Conservation (phyloP, 2,329 filamentous ascomycete species). For the Chaetomium strumarium region DNA sequence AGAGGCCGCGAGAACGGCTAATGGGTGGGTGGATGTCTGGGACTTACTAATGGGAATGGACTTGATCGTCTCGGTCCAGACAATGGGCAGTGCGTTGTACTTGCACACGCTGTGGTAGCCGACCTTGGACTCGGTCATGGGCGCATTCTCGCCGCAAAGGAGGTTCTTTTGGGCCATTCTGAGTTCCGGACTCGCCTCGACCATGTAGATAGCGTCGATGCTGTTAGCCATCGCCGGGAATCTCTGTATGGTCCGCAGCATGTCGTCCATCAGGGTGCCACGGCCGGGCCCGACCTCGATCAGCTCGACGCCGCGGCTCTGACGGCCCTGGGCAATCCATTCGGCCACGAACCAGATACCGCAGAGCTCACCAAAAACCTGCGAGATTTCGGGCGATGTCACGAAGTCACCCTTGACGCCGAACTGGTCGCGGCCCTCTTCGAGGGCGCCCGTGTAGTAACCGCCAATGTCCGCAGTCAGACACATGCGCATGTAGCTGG, state of each 20-base stretch:
- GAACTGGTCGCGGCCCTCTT: slow-evolving; percentile 73
- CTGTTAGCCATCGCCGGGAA: slow-evolving; percentile 73
- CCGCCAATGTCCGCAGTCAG: slow-evolving; percentile 84
- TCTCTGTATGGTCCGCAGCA: slow-evolving; percentile 80
- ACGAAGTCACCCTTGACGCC: slow-evolving; percentile 93
- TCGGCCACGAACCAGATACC: slow-evolving; percentile 94
- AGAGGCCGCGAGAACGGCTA: slow-evolving; percentile 5
- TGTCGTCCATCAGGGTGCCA: slow-evolving; percentile 95
- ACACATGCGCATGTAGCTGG: slow-evolving; percentile 97
- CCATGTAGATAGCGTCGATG: slow-evolving; percentile 84
- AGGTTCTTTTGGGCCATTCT: slow-evolving; percentile 71
- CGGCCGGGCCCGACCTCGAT: slow-evolving; percentile 92
- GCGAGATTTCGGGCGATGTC: slow-evolving; percentile 94
- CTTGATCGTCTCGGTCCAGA: slow-evolving; percentile 86
- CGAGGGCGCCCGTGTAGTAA: slow-evolving; percentile 79
- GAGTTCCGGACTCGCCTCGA: slow-evolving; percentile 83
- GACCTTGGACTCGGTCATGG: slow-evolving; percentile 63
- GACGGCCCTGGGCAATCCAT: slow-evolving; percentile 87
- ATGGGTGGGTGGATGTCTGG: slow-evolving; percentile 6
- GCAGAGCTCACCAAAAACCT: slow-evolving; percentile 90
- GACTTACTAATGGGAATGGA: slow-evolving; percentile 64
- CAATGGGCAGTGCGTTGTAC: slow-evolving; percentile 65
- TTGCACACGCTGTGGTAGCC: slow-evolving; percentile 73
- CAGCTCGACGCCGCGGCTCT: slow-evolving; percentile 69
- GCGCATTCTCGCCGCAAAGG: slow-evolving; percentile 67